phyloP scores from a whole-genome alignment of 176 grass and related monocot species.

The Cenchrus purpureus region DNA sequence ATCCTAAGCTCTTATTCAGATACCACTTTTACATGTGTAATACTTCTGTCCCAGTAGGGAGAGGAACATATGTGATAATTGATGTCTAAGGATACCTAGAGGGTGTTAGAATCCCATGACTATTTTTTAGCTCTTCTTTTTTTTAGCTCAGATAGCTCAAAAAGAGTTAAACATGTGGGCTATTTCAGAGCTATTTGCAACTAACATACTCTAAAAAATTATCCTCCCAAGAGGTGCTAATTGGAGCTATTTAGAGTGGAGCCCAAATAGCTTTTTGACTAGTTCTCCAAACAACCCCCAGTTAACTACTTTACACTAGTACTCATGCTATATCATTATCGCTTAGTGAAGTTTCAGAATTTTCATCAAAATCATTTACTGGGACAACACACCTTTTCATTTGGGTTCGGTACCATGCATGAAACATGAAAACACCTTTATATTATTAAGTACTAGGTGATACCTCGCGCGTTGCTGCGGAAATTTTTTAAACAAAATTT shows the following conservation, averaged over 20 bases:
- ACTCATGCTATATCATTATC: not conserved
- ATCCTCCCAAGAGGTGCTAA: too few species aligned
- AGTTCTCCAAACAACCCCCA: not conserved
- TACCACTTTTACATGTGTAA: conserved; percentile 21
- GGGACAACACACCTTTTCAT: not conserved
- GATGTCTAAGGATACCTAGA: not conserved
- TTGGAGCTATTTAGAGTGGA: too few species aligned
- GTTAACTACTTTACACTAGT: not conserved
- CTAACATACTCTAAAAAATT: too few species aligned
- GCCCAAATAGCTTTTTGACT: too few species aligned
- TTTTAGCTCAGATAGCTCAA: too few species aligned
- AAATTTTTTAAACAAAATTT: too few species aligned
- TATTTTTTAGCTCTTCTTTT: too few species aligned
- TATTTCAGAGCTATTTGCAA: too few species aligned
- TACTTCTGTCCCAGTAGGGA: conserved; percentile 31
- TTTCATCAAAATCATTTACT: not conserved
- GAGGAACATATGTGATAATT: not conserved
- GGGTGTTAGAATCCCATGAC: too few species aligned
- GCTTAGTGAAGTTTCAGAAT: not conserved
- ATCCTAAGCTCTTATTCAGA: not conserved
- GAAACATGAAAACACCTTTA: not conserved
- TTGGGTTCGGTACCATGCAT: not conserved
- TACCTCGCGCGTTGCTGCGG: too few species aligned
- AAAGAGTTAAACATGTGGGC: too few species aligned
- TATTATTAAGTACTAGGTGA: too few species aligned